phyloP scores from a whole-genome alignment of 75 land plant species.

The Pinus taeda region DNA sequence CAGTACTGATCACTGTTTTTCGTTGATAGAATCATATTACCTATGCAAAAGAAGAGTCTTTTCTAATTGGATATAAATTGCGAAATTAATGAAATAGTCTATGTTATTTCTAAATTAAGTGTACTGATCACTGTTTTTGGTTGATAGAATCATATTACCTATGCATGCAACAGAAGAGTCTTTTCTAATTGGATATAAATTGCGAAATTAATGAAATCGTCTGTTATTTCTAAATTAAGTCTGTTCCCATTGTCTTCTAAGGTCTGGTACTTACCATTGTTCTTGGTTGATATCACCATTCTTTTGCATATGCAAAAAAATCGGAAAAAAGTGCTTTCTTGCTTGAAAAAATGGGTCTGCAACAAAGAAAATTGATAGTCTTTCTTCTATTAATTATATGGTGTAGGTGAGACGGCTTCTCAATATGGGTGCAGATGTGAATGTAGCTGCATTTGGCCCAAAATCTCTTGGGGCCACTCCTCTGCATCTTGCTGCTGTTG shows the following conservation, averaged over 20 bases:
- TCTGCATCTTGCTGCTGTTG: slow-evolving; percentile 92
- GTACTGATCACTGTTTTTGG: too few species aligned
- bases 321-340: not conserved
- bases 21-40: too few species aligned
- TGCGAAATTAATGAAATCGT: not conserved
- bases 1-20: too few species aligned
- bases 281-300: not conserved
- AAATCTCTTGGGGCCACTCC: slow-evolving; percentile 85
- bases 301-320: not conserved
- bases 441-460: slow-evolving; percentile 71
- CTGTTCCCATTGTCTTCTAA: not conserved
- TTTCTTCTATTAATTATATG: not conserved
- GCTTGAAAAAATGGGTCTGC: not conserved
- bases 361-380: not conserved
- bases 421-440: slow-evolving; percentile 81
- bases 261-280: not conserved
- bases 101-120: too few species aligned
- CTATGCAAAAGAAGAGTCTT: too few species aligned
- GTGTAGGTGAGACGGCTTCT: slow-evolving; percentile 34
- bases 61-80: too few species aligned
- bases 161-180: too few species aligned
- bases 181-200: too few species aligned
- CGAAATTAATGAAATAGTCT: too few species aligned
- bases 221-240: not conserved
- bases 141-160: too few species aligned